Evolutionary conservation across 345 rosid genomes (phyloP), one percentile per base, ranked within the genome.

Genomic region (Eucalyptus melliodora): DNA sequence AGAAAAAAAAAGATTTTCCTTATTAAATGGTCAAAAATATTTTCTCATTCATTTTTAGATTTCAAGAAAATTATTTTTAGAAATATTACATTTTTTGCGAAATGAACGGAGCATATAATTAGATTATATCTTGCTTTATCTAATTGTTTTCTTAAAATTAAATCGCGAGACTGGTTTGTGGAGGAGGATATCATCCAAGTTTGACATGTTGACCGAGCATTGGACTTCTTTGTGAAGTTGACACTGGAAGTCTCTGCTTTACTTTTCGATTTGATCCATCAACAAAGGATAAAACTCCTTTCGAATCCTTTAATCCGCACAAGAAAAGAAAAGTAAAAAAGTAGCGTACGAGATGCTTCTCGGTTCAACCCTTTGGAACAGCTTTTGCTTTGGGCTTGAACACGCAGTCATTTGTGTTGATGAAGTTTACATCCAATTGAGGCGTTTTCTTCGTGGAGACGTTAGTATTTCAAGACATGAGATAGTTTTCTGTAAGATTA

Each of bases 61-160:
- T 53, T 53, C 0, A 21, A 1, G 17, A 51, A 16, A 50, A n/a
- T n/a, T 50, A 1, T 16, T 51, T 50, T 16, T 51, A 16, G 21
- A 51, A 50, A 6, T 50, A 0, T 50, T 6, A 50, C 4, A 16
- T 51, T 16, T 50, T 50, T 50, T 0, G 1, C 2, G 0, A 50
- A 50, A 50, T 1, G 8, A 50, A 6, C 21, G 0, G 2, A 50
- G 23, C 19, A 17, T 51, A 0, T 11, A 55, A 55, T 55, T 21
- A 23, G 26, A 21, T 55, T 21, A 55, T 9, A 55, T 55, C 2
- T 55, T 23, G 27, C 60, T 21, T 55, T 55, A 55, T 55, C 27
- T 55, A 55, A 55, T 55, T 55, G 27, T 55, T 55, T 55, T 9
- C 60, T 55, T 55, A 55, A 55, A 23, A 56, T 56, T 24, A 56